Percentiles rank a stretch among this genome's conserved stretches.
phyloP scores from a whole-genome alignment of 2,329 filamentous ascomycete species.

The Stagonosporopsis rhizophila region DNA sequence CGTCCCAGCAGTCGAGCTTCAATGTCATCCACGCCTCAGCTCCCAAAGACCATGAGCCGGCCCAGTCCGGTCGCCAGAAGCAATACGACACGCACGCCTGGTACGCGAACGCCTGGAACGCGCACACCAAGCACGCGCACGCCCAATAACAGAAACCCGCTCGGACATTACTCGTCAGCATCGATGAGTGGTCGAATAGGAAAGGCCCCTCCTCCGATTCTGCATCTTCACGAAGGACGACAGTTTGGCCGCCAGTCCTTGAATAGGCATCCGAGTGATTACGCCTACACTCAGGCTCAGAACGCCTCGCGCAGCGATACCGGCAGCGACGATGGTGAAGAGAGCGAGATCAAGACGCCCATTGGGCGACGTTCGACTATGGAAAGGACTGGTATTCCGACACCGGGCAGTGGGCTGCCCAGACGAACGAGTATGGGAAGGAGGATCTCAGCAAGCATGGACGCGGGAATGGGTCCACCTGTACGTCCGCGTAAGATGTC shows the following conservation, averaged over 20 bases:
- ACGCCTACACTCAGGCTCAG: constrained; percentile 43
- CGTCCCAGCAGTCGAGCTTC: constrained; percentile 75
- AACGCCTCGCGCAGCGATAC: constrained; percentile 55
- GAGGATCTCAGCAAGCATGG: constrained; percentile 48
- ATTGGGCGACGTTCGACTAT: constrained; percentile 53
- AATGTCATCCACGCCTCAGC: constrained; percentile 37
- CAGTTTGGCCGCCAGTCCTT: constrained; percentile 65
- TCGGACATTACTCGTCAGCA: constrained; percentile 62
- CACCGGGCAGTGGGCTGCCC: constrained; percentile 55
- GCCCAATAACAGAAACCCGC: constrained; percentile 69
- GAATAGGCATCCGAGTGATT: constrained; percentile 61
- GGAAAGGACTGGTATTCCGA: constrained; percentile 58
- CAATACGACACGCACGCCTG: constrained; percentile 68
- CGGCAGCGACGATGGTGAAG: constrained; percentile 44
- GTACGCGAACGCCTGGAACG: constrained; percentile 47
- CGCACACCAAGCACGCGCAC: constrained; percentile 58
- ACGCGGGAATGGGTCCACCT: constrained; percentile 54
- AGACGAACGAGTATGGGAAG: constrained; percentile 60
- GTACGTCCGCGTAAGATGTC: constrained; percentile 58
- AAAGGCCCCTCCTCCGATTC: constrained; percentile 55
- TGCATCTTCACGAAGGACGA: constrained; percentile 47
- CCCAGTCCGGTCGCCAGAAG: constrained; percentile 66
- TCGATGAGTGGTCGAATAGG: constrained; percentile 55
- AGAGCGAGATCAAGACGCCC: constrained; percentile 52
- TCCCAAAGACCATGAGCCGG: constrained; percentile 21